These are phyloP conservation scores for Candida maesae DNA, from an alignment of 805 yeast species.

Conservation along the genomic window DNA sequence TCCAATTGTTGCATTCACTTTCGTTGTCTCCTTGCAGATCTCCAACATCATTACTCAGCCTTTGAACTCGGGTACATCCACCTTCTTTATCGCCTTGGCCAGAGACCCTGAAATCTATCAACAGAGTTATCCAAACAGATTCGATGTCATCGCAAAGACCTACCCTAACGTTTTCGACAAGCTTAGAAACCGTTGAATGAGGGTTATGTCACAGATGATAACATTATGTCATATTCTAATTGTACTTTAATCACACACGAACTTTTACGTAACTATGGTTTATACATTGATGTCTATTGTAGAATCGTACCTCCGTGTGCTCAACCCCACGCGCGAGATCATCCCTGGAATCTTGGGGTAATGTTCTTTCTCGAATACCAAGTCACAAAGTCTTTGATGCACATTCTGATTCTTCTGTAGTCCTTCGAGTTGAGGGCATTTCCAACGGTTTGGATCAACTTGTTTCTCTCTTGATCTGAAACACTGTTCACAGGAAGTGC, in stretches of 20 bases:
- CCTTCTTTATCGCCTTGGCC: conserved; percentile 80
- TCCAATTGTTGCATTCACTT: conserved; percentile 69
- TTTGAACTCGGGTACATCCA: conserved; percentile 75
- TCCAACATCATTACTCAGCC: conserved; percentile 69
- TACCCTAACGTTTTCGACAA: conserved; percentile 69
- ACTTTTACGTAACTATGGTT: too few species aligned
- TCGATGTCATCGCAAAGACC: conserved; percentile 57
- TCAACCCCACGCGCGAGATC: too few species aligned
- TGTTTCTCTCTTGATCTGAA: conserved; percentile 61
- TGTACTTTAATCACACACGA: neutral
- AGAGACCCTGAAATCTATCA: conserved; percentile 82
- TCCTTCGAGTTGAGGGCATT: conserved; percentile 64
- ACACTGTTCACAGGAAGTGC: conserved; percentile 62
- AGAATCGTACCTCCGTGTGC: too few species aligned
- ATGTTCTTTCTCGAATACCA: conserved; percentile 83
- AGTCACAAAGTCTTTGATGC: conserved; percentile 70
- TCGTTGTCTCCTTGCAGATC: conserved; percentile 72
- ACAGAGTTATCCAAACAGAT: conserved; percentile 64
- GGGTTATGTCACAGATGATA: too few species aligned
- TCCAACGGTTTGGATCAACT: conserved; percentile 54
- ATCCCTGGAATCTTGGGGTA: conserved; percentile 35
- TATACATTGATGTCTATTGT: neutral
- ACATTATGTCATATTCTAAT: too few species aligned
- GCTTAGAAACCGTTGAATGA: conserved; percentile 27
- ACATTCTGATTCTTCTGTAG: conserved; percentile 65